phyloP scores from a whole-genome alignment of 2,329 filamentous ascomycete genomes.

The Dryadomyces quercus-mongolicae region DNA sequence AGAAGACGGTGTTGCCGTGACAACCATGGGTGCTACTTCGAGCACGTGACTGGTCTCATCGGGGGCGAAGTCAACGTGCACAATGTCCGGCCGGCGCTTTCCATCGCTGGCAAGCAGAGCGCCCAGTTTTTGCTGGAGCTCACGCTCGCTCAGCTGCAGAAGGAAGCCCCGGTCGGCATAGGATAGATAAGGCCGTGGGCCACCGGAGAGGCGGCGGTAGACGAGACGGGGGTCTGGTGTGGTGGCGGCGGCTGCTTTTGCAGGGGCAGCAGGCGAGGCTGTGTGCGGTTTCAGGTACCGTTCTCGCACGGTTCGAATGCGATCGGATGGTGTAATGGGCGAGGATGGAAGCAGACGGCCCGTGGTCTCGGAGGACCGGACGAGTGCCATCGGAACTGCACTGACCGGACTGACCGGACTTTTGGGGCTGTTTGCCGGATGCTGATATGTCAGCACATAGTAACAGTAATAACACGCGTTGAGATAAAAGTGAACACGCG shows the following conservation, averaged over 20 bases:
- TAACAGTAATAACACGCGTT: too few species aligned
- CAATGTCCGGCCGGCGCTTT: slow-evolving; percentile 1
- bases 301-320: not conserved
- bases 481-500: too few species aligned
- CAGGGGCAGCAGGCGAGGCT: too few species aligned
- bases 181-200: not conserved
- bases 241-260: too few species aligned
- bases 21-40: not conserved
- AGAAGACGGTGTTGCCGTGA: not conserved
- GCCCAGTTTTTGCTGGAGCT: not conserved
- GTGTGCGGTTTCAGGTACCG: not conserved
- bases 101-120: not conserved
- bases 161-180: not conserved
- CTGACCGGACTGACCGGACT: not conserved
- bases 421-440: too few species aligned
- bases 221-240: not conserved
- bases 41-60: slow-evolving; percentile 21
- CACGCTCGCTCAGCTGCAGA: not conserved
- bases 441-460: not conserved
- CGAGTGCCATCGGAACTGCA: not conserved
- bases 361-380: not conserved
- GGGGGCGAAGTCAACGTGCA: slow-evolving; percentile 34
- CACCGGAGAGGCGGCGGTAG: not conserved
- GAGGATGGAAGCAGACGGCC: not conserved
- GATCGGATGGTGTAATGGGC: not conserved